Evolutionary conservation across 805 yeast genomes (phyloP).

Genomic region (Teunomyces pallodes): DNA sequence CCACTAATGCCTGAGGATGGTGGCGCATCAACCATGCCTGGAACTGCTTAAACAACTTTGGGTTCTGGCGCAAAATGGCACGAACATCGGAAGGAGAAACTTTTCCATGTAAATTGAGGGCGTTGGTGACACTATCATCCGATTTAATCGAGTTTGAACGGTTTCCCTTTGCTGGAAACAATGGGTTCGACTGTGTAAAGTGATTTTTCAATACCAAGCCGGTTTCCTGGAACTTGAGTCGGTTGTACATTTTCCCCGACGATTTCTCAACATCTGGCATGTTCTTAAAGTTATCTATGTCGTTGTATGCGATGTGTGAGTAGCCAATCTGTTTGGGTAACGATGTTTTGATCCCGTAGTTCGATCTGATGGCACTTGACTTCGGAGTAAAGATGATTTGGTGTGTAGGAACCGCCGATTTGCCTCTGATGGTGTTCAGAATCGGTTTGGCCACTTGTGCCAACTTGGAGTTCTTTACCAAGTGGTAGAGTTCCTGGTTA

Average conservation of each 20-base stretch:
- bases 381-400: slow-evolving; percentile 72
- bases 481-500: slow-evolving; percentile 30
- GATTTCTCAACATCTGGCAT: slow-evolving; percentile 70
- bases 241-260: slow-evolving; percentile 57
- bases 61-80: slow-evolving; percentile 39
- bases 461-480: slow-evolving; percentile 39
- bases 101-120: slow-evolving; percentile 29
- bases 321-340: slow-evolving; percentile 62
- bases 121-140: slow-evolving; percentile 28
- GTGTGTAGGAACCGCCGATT: slow-evolving; percentile 54
- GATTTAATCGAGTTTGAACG: slow-evolving; percentile 15
- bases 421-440: slow-evolving; percentile 28
- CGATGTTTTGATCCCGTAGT: slow-evolving; percentile 73
- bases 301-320: slow-evolving; percentile 60
- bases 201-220: slow-evolving; percentile 48
- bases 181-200: slow-evolving; percentile 35
- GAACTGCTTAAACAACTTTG: slow-evolving; percentile 50
- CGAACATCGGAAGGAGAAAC: slow-evolving; percentile 29
- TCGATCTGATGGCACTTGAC: slow-evolving; percentile 60
- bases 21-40: slow-evolving; percentile 51
- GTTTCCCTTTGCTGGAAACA: slow-evolving; percentile 36
- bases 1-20: slow-evolving; percentile 39
- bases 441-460: slow-evolving; percentile 46
- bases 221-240: slow-evolving; percentile 66
- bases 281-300: slow-evolving; percentile 63